Evolutionary conservation across 495 filamentous ascomycete species (phyloP), one percentile per base, ranked within the genome.

Genomic region (Daldinia vernicosa): DNA sequence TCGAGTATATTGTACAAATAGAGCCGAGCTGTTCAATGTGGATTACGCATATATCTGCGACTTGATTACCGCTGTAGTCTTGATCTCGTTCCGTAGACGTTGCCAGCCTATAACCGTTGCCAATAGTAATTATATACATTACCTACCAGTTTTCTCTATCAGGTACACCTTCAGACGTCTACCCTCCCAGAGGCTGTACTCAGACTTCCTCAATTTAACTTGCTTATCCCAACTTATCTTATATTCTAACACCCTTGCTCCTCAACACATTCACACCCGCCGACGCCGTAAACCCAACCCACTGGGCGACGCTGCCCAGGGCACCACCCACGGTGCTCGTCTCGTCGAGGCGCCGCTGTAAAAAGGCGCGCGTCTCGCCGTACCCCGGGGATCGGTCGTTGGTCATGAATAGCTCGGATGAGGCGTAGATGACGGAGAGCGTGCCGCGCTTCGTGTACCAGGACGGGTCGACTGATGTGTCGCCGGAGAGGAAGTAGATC

Each of bases 401-500:
- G 15, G 93, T 98, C 94, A 98, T 97, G 79, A 94, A 94, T 3
- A 97, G 81, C 79, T 99, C 95, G 28, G 90, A 87, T 40, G 89
- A 90, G 26, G 93, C 91, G 76, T 98, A 99, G 70, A 97, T 88
- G 11, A 88, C 84, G 3, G 91, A 87, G 5, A 98, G 82, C 1
- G 88, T 88, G 6, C 90, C 87, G 6, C 95, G 89, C 78, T 95
- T 95, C 60, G 93, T 92, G 77, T 98, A 99, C 95, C 95, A 98
- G 11, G 86, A 86, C 0, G 88, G 85, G 75, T 98, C 94, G 67
- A 97, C 91, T 14, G 88, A 87, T 4, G 80, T 81, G 77, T 98
- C 96, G 45, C 93, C 93, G 0, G 96, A 88, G 2, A 97, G 88
- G 71, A 86, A 91, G 78, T 90, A 89, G 30, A 99, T 95, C 80